These are phyloP conservation scores for Meira miltonrushii DNA, from an alignment of 1,284 basidiomycete species.

Conservation along the genomic window DNA sequence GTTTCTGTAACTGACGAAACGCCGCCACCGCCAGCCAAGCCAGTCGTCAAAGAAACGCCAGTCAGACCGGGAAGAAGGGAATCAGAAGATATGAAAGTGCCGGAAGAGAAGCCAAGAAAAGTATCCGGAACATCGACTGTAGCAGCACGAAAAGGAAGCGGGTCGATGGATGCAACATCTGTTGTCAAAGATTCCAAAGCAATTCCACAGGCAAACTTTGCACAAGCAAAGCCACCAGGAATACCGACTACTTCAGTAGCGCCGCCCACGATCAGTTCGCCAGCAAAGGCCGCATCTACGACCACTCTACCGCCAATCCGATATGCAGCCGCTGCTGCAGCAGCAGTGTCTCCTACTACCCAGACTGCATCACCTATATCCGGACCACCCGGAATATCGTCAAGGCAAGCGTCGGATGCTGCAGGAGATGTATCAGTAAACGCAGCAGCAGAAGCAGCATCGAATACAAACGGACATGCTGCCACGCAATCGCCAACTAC, in stretches of 20 bases:
- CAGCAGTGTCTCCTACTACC: slow-evolving; percentile 56
- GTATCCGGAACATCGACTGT: neutral
- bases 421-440: neutral
- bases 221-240: slow-evolving; percentile 55
- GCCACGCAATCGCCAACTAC: neutral
- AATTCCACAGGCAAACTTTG: slow-evolving; percentile 70
- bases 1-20: slow-evolving; percentile 54
- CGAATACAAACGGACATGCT: neutral
- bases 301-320: slow-evolving; percentile 65
- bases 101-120: slow-evolving; percentile 13
- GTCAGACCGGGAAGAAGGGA: slow-evolving; percentile 20
- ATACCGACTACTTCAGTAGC: slow-evolving; percentile 50
- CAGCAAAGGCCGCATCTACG: slow-evolving; percentile 34
- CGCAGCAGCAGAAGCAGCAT: neutral
- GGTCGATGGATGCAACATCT: neutral
- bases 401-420: slow-evolving; percentile 10
- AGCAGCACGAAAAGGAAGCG: slow-evolving; percentile 2
- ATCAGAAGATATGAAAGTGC: slow-evolving; percentile 29
- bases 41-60: slow-evolving; percentile 20
- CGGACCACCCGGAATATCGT: slow-evolving; percentile 15
- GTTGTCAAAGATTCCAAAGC: slow-evolving; percentile 56
- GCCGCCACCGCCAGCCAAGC: slow-evolving; percentile 10
- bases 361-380: slow-evolving; percentile 9
- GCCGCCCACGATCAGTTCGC: slow-evolving; percentile 27
- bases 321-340: slow-evolving; percentile 86